Conservation (phyloP, 2,329 filamentous ascomycete species). For the Pseudocercospora ulei region DNA sequence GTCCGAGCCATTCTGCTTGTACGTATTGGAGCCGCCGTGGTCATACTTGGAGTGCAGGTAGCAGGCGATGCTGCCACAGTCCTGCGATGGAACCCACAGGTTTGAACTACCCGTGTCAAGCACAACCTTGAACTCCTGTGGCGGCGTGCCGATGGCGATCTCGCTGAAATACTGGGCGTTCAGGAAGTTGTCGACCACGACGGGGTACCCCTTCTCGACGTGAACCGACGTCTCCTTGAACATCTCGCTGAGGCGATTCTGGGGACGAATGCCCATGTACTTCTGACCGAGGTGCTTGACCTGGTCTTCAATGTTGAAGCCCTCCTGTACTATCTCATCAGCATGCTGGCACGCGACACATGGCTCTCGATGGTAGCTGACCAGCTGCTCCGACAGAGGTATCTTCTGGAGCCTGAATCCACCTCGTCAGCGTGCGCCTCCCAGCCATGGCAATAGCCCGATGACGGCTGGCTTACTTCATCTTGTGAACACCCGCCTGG, state of each 20-base stretch:
- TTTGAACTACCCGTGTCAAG: slow-evolving; percentile 98
- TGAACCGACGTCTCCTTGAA: slow-evolving; percentile 66
- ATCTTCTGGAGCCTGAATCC: slow-evolving; percentile 65
- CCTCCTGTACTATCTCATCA: slow-evolving; percentile 48
- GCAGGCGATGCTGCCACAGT: slow-evolving; percentile 93
- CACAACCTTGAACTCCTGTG: slow-evolving; percentile 95
- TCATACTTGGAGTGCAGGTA: slow-evolving; percentile 97
- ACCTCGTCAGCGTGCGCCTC: slow-evolving; percentile 15
- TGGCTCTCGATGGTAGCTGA: slow-evolving; percentile 42
- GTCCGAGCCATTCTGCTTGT: slow-evolving; percentile 83
- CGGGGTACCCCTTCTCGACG: slow-evolving; percentile 59
- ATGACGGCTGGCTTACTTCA: slow-evolving; percentile 38
- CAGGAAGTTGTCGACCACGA: slow-evolving; percentile 93
- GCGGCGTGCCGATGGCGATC: slow-evolving; percentile 81
- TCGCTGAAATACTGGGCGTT: slow-evolving; percentile 99
- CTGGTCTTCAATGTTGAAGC: slow-evolving; percentile 70
- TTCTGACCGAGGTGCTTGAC: slow-evolving; percentile 81
- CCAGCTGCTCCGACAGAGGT: slow-evolving; percentile 81
- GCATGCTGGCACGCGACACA: slow-evolving; percentile 6
- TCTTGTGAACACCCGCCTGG: slow-evolving; percentile 68
- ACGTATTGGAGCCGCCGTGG: slow-evolving; percentile 75
- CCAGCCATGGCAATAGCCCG: neutral
- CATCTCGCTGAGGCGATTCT: slow-evolving; percentile 61
- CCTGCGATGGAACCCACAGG: slow-evolving; percentile 87
- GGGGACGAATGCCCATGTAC: slow-evolving; percentile 76